These are phyloP conservation scores for Nothopassalora personata DNA, from an alignment of 2,329 filamentous ascomycete genomes.

Conservation along the genomic window DNA sequence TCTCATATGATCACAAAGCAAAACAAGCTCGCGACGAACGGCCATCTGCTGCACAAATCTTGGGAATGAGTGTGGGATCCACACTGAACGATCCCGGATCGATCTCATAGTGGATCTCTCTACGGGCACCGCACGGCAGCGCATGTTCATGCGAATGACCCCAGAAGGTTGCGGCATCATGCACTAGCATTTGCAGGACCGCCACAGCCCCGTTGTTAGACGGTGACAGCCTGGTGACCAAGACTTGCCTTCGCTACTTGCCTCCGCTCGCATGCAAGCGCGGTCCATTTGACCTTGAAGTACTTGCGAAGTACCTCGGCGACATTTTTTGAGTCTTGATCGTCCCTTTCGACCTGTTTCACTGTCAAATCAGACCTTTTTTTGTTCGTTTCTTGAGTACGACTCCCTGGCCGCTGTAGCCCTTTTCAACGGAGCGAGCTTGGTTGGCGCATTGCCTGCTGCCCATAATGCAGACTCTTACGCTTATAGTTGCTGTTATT, in stretches of 20 bases:
- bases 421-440: not conserved
- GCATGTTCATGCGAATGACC: no score
- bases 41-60: conserved; percentile 6
- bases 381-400: not conserved
- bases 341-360: conserved; percentile 1
- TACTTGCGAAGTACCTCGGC: not conserved
- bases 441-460: not conserved
- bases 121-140: not conserved
- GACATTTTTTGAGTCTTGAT: not conserved
- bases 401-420: not conserved
- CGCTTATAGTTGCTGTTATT: conserved; percentile 33
- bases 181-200: not conserved
- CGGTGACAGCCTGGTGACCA: not conserved
- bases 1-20: not conserved
- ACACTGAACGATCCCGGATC: not conserved
- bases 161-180: not conserved
- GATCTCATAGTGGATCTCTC: not conserved
- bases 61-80: not conserved
- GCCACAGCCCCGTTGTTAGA: not conserved
- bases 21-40: conserved; percentile 1
- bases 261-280: not conserved
- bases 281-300: not conserved
- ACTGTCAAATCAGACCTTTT: not conserved
- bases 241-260: not conserved
- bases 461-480: conserved; percentile 38